Evolutionary conservation across 139 green algal species (phyloP), one percentile per base, ranked within the genome.

Genomic region (Coelastrella sp.): DNA sequence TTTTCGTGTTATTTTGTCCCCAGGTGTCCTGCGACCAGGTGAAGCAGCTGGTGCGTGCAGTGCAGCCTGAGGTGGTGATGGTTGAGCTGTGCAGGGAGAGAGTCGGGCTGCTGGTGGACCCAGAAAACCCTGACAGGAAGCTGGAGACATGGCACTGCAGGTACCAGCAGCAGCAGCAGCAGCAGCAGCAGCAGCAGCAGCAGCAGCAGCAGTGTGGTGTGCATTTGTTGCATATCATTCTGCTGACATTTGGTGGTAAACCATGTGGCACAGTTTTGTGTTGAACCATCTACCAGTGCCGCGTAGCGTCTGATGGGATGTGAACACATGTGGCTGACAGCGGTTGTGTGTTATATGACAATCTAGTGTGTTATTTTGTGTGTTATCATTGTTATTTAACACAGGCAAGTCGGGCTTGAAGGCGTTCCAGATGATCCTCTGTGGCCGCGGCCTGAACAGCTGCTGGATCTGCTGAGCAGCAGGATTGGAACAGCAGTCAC

Each of bases 71-170:
- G 25, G 57, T 83, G 63, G 95, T 98, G 8, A 78, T 96, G 20
- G 80, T 98, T 86, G 96, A 98, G 93, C 89, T 99, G 56, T 98
- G 97, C 91, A 97, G 97, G 90, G 96, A 98, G 83, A 88, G 97
- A 6, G 22, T 93, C 4, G 90, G 89, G 1, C 95, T 98, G 49
- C 93, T 99, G 70, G 91, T 97, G 0, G 91, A 95, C 68, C 81
- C 90, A 0, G 84, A 91, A 15, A 76, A 87, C 22, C 76, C 91
- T 4, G 60, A 63, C 22, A 92, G 84, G 27, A 57, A 79, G 8
- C 89, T 87, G 25, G 89, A 94, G 58, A 84, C 92, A 10, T 98
- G 96, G 95, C 93, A 96, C 82, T 92, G 92, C 70, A 78, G 83
- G 76, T 78, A 63, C n/a, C n/a, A n/a, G 35, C 35, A 49, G 17